Evolutionary conservation across 768 basidiomycete species (phyloP), one percentile per base, ranked within the genome.

Genomic region (Boletus vermiculosoides): DNA sequence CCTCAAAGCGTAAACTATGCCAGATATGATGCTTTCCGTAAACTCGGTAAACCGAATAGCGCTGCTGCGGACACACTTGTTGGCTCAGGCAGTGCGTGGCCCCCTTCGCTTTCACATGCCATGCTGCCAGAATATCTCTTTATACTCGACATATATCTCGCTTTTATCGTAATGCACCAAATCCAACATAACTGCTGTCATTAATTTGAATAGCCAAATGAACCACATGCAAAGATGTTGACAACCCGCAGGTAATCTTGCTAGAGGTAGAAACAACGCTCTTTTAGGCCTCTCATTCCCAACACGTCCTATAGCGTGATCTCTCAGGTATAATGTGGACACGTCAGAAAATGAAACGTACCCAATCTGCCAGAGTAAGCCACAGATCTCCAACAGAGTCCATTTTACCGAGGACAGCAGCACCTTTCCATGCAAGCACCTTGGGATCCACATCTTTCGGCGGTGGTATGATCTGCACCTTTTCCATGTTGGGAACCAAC

Each of bases 401-500:
- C 83, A 98, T 89, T 73, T 92, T 92, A 28, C 88, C 91, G 41
- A 98, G 83, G 13, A 95, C 92, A 9, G 88, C 84, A 7, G 88
- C 93, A 11, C 97, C 97, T 71, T 98, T 98, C 97, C 97, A 99
- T 16, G 86, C 86, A 33, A 98, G 81, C 37, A 93, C 86, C 25
- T 85, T 82, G 6, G 92, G 93, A 72, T 98, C 94, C 44, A 98
- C 83, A 58, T 94, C 92, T 69, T 94, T 90, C 1, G 95, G 94
- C 2, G 94, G 89, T n/a, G 94, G 92, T 45, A 98, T 90, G 56
- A 97, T 91, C 61, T 88, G 85, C 8, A 96, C 89, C 64, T 89
- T 90, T 67, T 90, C 88, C 85, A 94, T 92, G 66, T 86, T 87
- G 16, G 83, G 81, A 16, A 92, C 87, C 41, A 95, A 72, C 6